Percentiles rank a stretch among this genome's conserved stretches.
These are phyloP conservation scores for Canavalia ensiformis DNA, from an alignment of 306 rosid species.

Conservation along the genomic window DNA sequence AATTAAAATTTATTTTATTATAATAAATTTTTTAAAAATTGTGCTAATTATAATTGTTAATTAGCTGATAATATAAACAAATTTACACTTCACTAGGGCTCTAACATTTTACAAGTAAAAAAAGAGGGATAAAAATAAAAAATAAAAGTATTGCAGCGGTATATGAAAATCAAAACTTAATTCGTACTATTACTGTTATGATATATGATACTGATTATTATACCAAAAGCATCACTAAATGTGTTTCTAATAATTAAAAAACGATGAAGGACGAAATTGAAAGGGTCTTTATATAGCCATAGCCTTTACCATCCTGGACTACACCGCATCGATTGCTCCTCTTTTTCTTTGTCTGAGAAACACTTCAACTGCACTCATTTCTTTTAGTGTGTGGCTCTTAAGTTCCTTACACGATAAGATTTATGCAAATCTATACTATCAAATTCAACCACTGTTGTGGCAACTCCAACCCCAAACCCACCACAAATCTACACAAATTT, in stretches of 20 bases:
- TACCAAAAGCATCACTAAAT: neutral
- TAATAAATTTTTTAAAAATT: too few species aligned
- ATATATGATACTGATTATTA: neutral
- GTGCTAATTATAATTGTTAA: too few species aligned
- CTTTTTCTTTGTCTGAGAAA: conserved; percentile 16
- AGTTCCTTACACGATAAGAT: conserved; percentile 25
- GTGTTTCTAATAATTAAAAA: neutral
- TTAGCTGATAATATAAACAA: too few species aligned
- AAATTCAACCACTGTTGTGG: neutral
- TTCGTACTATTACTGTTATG: neutral
- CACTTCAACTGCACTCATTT: conserved; percentile 12
- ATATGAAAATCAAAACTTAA: too few species aligned
- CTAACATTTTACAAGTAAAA: too few species aligned
- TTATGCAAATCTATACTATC: neutral
- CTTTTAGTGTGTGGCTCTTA: neutral
- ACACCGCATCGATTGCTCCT: neutral
- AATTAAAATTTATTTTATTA: too few species aligned
- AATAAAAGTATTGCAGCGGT: too few species aligned
- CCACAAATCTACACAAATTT: neutral
- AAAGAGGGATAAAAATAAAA: too few species aligned
- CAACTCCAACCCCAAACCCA: conserved; percentile 6
- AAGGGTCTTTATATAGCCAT: conserved; percentile 36
- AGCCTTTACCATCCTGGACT: neutral
- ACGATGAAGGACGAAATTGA: neutral
- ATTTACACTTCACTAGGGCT: too few species aligned